phyloP scores from a whole-genome alignment of 106 monocot species.

The Dendrobium huoshanense region DNA sequence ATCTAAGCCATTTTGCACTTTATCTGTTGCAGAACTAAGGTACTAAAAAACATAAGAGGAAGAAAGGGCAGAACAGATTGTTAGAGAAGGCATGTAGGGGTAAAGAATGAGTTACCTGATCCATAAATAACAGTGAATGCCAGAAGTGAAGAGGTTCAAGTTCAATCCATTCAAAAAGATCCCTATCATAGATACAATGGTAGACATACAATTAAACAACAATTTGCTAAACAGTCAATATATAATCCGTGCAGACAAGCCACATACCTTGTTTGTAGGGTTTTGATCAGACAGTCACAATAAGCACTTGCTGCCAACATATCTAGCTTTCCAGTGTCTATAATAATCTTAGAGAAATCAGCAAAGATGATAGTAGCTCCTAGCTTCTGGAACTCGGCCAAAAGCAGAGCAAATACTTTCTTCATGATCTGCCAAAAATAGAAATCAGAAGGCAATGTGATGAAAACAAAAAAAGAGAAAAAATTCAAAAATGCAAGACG shows the following conservation, averaged over 20 bases:
- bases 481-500: neutral
- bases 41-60: neutral
- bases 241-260: neutral
- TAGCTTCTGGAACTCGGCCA: constrained; percentile 71
- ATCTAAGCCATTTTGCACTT: neutral
- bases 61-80: neutral
- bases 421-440: constrained; percentile 65
- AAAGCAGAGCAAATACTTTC: constrained; percentile 75
- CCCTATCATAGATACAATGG: constrained; percentile 35
- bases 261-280: constrained; percentile 67
- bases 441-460: constrained; percentile 2
- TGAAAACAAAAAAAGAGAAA: neutral
- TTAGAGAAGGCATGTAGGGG: neutral
- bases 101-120: constrained; percentile 50
- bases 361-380: constrained; percentile 85
- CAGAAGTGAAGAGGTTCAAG: constrained; percentile 83
- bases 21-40: neutral
- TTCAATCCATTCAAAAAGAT: constrained; percentile 98
- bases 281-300: constrained; percentile 77
- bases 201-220: neutral
- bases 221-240: neutral
- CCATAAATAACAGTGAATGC: constrained; percentile 92
- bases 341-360: constrained; percentile 83
- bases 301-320: constrained; percentile 69
- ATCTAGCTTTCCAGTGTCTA: constrained; percentile 89